These are phyloP conservation scores for Saposhnikovia divaricata DNA, from an alignment of 129 eudicot genomes.

Conservation along the genomic window DNA sequence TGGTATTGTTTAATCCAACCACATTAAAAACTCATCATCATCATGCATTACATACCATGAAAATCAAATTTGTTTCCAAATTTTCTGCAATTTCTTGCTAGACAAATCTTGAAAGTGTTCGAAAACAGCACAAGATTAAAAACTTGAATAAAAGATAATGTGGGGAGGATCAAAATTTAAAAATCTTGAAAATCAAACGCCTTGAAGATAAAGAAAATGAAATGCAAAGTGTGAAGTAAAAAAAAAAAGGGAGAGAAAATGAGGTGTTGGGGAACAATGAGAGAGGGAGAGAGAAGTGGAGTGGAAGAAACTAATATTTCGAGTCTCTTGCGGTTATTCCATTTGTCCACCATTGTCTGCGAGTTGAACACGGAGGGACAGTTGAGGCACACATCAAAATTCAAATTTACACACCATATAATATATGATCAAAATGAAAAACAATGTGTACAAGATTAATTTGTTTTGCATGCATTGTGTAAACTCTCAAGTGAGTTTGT, in stretches of 20 bases:
- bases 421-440: background rate
- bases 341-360: conserved; percentile 27
- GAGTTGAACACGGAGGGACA: conserved; percentile 89
- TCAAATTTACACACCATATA: background rate
- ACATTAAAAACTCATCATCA: conserved; percentile 44
- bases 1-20: conserved; percentile 34
- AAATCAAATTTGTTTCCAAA: background rate
- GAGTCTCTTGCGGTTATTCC: conserved; percentile 16
- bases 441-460: no score
- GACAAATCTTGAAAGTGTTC: background rate
- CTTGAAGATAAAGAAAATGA: background rate
- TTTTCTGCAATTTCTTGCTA: background rate
- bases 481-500: no score
- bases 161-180: background rate
- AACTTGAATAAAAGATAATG: background rate
- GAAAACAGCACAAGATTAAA: background rate
- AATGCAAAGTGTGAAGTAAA: background rate
- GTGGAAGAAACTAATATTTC: background rate
- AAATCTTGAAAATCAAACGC: conserved; percentile 1
- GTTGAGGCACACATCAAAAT: conserved; percentile 27
- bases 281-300: background rate
- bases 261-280: background rate
- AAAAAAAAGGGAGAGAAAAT: background rate
- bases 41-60: conserved; percentile 19
- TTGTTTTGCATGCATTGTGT: no score